Base-by-base conservation (phyloP, 2,329 filamentous ascomycete species). In the Coleophoma crateriformis region DNA sequence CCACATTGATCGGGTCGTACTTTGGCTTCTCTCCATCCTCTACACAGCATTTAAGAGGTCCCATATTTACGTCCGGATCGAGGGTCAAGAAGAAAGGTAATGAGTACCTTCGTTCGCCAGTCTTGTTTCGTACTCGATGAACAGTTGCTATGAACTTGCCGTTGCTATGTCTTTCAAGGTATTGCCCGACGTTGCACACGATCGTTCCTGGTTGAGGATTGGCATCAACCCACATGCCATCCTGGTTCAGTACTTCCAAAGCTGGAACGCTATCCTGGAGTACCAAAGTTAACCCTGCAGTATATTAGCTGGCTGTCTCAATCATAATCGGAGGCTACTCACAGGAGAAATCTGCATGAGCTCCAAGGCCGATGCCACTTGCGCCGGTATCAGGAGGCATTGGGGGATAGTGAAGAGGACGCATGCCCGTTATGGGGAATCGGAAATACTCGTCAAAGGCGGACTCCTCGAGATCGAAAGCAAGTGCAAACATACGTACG, bases 151-250 rank as follows among this genome's bases (percentile, higher is more conserved):
- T 65, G 51, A 72, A 71, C 32, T 63, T 55, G 6, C 67, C 68
- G n/a, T 68, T 68, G 15, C 66, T 71, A 3, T 70, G 65, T 37
- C 59, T 57, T 17, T 67, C 67, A 61, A 74, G 67, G 39, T 72
- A 59, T 50, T 75, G 69, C 11, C 70, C 71, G 37, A 74, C 68
- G 51, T 74, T 74, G 22, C 73, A 69, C 0, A 74, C 68, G 12
- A 74, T 62, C 0, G 65, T 69, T 11, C 63, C 65, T 1, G 66
- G 65, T 7, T 72, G 57, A 48, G 69, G 70, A 1, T 70, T 68
- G 11, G 69, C 71, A 0, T 66, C 47, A 7, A 72, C 59, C 69
- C 69, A 72, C 1, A 63, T 49, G 4, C 67, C 70, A 35, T 70
- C 68, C n/a, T 61, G 64, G 50, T 71, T 71, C 2, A 71, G 62